Base-by-base conservation (phyloP, 2,329 filamentous ascomycete genomes). In the Fusarium paranaense region DNA sequence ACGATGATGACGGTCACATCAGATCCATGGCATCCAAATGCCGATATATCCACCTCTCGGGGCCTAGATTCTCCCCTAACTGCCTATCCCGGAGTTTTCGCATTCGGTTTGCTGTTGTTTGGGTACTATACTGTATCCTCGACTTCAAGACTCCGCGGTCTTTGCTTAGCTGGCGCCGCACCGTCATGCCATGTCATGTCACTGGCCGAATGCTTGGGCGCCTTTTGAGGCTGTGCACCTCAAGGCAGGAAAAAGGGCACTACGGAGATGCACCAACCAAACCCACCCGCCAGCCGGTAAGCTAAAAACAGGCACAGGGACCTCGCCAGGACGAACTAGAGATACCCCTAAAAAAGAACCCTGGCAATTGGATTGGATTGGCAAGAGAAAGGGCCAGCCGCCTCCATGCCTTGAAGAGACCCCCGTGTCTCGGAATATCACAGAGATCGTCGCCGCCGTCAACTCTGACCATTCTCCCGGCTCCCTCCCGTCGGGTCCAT, bases 261-360 rank as follows among this genome's bases (percentile, higher is more conserved):
- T 52, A 32, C 27, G 47, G 47, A 52, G 25, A 32, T 18, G n/a
- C 32, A 22, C 33, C 61, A 40, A 57, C 37, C 54, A 71, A 67
- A 52, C 59, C 70, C 59, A 62, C 70, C 71, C 71, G 64, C 42
- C 30, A 66, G 67, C 71, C 57, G 67, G 71, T 65, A 72, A 66
- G 71, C 71, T 73, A 73, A 71, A 72, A 74, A 73, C 71, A 71
- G 71, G 67, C 71, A 74, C 71, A 68, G 50, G 60, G 42, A 61
- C 58, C 54, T 37, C 25, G 57, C 50, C 40, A 71, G 56, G 60
- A 62, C 52, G 60, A 74, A 74, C 71, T 74, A 64, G 60, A 68
- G 40, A 59, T 59, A 35, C 35, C 58, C 59, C 59, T 62, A 45
- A 30, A 30, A 35, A 50, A 40, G 38, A 61, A 33, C 38, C 27